Conservation (phyloP, 148 eudicot genomes). For the Suaeda aralocaspica region DNA sequence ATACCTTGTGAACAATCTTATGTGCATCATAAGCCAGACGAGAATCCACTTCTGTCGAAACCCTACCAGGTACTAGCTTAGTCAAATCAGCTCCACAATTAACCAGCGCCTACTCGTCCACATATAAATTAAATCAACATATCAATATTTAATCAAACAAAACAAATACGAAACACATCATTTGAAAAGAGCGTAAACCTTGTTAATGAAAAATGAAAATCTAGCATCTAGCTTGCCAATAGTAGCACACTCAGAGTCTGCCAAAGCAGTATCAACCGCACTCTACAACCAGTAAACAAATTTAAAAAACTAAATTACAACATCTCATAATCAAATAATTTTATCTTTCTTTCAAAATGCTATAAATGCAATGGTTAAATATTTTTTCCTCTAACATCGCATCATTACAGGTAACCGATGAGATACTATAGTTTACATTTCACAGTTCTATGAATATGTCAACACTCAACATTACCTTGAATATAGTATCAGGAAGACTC, state of each 20-base stretch:
- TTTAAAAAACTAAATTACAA: background rate
- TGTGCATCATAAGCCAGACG: conserved; percentile 93
- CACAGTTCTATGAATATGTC: too few species aligned
- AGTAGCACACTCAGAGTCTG: conserved; percentile 59
- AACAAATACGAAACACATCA: background rate
- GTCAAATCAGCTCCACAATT: conserved; percentile 90
- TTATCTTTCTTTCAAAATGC: too few species aligned
- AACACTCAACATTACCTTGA: conserved; percentile 58
- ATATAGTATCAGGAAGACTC: conserved; percentile 88
- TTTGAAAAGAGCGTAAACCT: conserved; percentile 35
- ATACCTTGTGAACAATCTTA: conserved; percentile 74
- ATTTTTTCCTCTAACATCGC: too few species aligned
- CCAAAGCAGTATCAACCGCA: conserved; percentile 91
- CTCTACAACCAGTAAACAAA: conserved; percentile 42
- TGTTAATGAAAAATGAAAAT: conserved; percentile 67
- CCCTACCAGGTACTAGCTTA: conserved; percentile 94
- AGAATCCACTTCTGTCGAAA: conserved; percentile 95
- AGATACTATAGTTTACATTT: too few species aligned
- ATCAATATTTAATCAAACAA: conserved; percentile 11
- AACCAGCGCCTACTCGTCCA: conserved; percentile 62
- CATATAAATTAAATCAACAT: conserved; percentile 1
- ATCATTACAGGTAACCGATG: too few species aligned
- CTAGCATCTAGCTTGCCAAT: conserved; percentile 51
- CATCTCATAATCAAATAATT: too few species aligned
- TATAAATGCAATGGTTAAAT: too few species aligned